Base-by-base conservation (phyloP, 352 stramenopile species). In the Thraustochytrium sp. region DNA sequence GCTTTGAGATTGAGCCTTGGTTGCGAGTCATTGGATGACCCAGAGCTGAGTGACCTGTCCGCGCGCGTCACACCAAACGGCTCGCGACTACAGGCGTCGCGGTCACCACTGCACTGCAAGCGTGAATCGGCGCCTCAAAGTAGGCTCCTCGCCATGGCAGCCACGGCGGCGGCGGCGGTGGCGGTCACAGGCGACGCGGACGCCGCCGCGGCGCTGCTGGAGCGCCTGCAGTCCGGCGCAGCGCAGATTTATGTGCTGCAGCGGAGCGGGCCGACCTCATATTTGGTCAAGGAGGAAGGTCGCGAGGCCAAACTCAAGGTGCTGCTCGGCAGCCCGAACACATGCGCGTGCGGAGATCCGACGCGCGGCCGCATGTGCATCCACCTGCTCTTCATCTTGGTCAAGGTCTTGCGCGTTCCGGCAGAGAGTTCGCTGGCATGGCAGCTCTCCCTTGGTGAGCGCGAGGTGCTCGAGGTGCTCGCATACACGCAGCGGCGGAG, bases 271-370 rank as follows among this genome's bases (percentile, higher is more conserved):
- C 68, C 68, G 31, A 80, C 46, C 11, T 55, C 34, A 3, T 80
- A 80, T 31, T 11, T 80, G 23, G 23, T 80, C 8, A 68, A 63
- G n/a, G 68, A 53, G 40, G 68, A 80, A 37, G 51, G 34, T 0
- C 21, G 53, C 26, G 68, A 80, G 16, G n/a, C 68, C 31, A 80
- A 61, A 26, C 76, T 65, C 68, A 80, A 80, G 49, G 68, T 80
- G 18, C 53, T 80, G 5, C 68, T 80, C 3, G 68, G 68, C 3
- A 64, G 21, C 44, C 68, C 68, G 21, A 68, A 80, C 68, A 34
- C 21, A n/a, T 80, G 68, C 44, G 76, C 68, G 13, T 80, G 68
- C 38, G 53, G 21, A 38, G 40, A 18, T 18, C 31, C 44, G 34
- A 9, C 18, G 9, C 8, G 11, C 16, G 31, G 26, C 11, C 8